Percentiles rank a stretch among this genome's conserved stretches.
These are phyloP conservation scores for Castanopsis chinensis DNA, from an alignment of 306 rosid genomes.

Conservation along the genomic window DNA sequence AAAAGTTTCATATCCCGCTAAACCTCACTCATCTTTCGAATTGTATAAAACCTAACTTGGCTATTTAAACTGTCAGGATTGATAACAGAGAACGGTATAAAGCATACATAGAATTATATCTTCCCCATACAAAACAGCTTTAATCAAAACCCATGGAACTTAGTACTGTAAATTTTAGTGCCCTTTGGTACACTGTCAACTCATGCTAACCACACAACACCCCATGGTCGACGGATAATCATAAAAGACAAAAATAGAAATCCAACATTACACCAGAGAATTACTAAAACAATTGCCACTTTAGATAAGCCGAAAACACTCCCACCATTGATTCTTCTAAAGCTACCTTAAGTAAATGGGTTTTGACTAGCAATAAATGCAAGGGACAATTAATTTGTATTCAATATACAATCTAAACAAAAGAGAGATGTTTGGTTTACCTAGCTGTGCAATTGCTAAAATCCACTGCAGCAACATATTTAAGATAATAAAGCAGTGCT, in stretches of 20 bases:
- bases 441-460: background rate
- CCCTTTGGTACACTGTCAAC: slow-evolving; percentile 14
- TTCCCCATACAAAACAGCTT: slow-evolving; percentile 12
- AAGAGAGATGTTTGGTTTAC: background rate
- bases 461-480: background rate
- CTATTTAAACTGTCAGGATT: background rate
- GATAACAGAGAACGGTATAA: slow-evolving; percentile 6
- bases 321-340: slow-evolving; percentile 14
- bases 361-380: slow-evolving; percentile 6
- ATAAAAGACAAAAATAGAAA: slow-evolving; percentile 1
- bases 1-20: background rate
- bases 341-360: slow-evolving; percentile 20
- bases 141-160: background rate
- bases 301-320: background rate
- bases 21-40: background rate
- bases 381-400: slow-evolving; percentile 20
- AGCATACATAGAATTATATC: slow-evolving; percentile 5
- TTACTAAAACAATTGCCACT: slow-evolving; percentile 7
- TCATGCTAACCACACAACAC: slow-evolving; percentile 2
- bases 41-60: slow-evolving; percentile 4
- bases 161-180: background rate
- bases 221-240: background rate
- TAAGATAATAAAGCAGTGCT: background rate
- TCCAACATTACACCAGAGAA: background rate
- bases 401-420: slow-evolving; percentile 5